These are phyloP conservation scores for Begonia loranthoides DNA, from an alignment of 306 rosid species.

Conservation along the genomic window DNA sequence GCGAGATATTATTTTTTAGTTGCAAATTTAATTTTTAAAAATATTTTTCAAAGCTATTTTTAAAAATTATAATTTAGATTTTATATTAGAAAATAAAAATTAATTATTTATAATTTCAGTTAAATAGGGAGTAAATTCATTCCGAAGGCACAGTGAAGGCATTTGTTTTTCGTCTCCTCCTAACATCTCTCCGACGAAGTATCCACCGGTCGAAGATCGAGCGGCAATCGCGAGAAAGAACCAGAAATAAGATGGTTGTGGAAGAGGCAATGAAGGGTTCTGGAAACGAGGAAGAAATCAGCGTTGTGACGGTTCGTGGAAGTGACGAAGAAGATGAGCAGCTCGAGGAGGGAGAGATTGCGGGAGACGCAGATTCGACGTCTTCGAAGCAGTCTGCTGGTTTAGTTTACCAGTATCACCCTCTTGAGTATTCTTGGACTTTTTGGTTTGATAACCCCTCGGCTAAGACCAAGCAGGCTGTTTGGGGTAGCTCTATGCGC, in stretches of 20 bases:
- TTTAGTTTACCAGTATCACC: constrained; percentile 31
- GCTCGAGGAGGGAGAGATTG: constrained; percentile 75
- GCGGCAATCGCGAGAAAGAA: constrained; percentile 1
- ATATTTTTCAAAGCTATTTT: no score
- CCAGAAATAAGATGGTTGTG: constrained; percentile 29
- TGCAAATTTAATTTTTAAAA: no score
- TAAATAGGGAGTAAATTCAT: no score
- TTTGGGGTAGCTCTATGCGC: constrained; percentile 70
- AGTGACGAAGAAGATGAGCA: constrained; percentile 28
- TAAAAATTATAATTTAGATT: no score
- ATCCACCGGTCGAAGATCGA: not conserved
- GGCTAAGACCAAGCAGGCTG: constrained; percentile 40
- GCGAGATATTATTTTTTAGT: no score
- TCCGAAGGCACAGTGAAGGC: no score
- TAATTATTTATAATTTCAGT: no score
- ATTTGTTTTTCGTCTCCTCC: no score
- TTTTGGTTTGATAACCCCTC: constrained; percentile 85
- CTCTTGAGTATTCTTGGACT: constrained; percentile 84
- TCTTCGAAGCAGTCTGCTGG: constrained; percentile 29
- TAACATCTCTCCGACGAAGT: no score
- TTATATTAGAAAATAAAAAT: no score
- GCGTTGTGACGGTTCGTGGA: constrained; percentile 11
- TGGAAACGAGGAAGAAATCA: constrained; percentile 25
- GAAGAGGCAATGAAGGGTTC: constrained; percentile 37
- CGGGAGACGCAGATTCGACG: constrained; percentile 33